Conservation (phyloP, 1,284 basidiomycete species). For the Ustilago esculenta region DNA sequence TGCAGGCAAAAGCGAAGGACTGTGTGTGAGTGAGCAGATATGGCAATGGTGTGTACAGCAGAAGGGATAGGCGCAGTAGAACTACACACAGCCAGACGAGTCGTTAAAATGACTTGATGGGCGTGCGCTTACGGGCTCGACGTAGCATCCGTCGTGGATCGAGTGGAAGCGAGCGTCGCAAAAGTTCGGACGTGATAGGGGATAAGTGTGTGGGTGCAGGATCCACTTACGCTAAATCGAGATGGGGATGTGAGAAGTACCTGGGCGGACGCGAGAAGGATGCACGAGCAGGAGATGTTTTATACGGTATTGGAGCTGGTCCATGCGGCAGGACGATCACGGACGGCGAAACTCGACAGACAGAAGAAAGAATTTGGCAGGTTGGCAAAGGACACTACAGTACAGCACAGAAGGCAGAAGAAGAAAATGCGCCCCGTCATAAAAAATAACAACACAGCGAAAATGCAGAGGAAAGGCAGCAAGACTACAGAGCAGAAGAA, state of each 20-base stretch:
- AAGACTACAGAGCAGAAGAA: background rate
- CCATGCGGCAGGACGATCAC: conserved; percentile 29
- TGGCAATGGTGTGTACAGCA: conserved; percentile 3
- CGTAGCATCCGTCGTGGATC: too few species aligned
- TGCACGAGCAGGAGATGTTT: conserved; percentile 1
- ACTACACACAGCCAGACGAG: background rate
- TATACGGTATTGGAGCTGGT: conserved; percentile 27
- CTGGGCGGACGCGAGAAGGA: background rate
- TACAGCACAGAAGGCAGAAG: conserved; percentile 30
- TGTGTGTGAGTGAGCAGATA: conserved; percentile 54
- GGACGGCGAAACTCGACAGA: conserved; percentile 30
- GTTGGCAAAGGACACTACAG: too few species aligned
- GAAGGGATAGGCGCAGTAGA: background rate
- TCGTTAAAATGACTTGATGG: background rate
- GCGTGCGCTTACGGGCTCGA: background rate
- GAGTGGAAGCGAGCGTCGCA: too few species aligned
- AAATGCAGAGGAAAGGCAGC: background rate
- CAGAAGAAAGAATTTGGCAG: conserved; percentile 16
- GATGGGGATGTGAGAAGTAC: conserved; percentile 2
- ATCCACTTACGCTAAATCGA: conserved; percentile 27
- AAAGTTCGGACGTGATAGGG: too few species aligned
- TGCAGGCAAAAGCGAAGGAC: conserved; percentile 2
- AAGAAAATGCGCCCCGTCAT: conserved; percentile 15
- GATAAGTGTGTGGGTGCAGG: too few species aligned
- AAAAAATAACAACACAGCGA: background rate